A percentile compares a stretch with the other conserved stretches of the same genome.
Conservation (phyloP, 352 stramenopile genomes). For the Phytopythium vexans region DNA sequence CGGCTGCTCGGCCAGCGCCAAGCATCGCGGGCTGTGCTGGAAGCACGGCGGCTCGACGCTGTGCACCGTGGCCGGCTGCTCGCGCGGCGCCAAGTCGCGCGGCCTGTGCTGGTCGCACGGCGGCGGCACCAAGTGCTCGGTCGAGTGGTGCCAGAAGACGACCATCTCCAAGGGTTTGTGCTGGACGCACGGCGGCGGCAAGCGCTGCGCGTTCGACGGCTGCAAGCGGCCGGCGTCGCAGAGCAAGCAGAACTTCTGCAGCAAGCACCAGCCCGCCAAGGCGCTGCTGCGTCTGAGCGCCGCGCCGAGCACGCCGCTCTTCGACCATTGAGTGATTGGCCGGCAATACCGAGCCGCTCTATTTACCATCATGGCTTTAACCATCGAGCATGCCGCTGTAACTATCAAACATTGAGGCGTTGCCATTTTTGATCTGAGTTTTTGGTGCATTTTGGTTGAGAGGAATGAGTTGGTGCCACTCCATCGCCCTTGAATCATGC, state of each 20-base stretch:
- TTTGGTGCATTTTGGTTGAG: no score
- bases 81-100: constrained; percentile 73
- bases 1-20: constrained; percentile 68
- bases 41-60: constrained; percentile 75
- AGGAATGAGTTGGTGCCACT: no score
- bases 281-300: background rate
- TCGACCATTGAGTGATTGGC: background rate
- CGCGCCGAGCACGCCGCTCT: background rate
- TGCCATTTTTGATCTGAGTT: no score
- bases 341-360: no score
- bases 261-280: constrained; percentile 10
- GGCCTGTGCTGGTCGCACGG: constrained; percentile 81
- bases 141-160: constrained; percentile 27
- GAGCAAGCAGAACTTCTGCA: constrained; percentile 7
- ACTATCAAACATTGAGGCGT: no score
- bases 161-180: constrained; percentile 16
- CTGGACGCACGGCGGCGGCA: constrained; percentile 8
- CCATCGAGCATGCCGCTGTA: no score
- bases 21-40: constrained; percentile 75
- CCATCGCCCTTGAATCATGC: no score
- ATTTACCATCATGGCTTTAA: no score
- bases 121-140: constrained; percentile 30
- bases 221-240: constrained; percentile 7
- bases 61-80: constrained; percentile 58
- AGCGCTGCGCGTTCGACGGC: constrained; percentile 37